Evolutionary conservation across 352 stramenopile species (phyloP).

Genomic region (Globisporangium echinulatum): DNA sequence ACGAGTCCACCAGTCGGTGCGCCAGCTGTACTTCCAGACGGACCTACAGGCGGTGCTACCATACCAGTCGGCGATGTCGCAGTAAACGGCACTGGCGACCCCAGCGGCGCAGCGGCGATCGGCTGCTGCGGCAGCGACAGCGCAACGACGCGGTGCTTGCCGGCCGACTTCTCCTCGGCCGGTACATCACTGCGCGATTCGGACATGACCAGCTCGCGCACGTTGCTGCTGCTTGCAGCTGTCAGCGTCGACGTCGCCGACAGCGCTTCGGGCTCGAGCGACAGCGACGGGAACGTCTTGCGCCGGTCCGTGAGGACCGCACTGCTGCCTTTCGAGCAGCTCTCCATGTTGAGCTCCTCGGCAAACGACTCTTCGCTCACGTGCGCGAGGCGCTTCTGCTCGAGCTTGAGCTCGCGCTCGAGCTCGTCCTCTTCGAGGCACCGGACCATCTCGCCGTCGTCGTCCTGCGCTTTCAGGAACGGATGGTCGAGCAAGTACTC

Average conservation of each 20-base stretch:
- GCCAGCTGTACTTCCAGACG: not conserved
- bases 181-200: conserved; percentile 11
- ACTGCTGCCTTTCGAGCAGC: conserved; percentile 42
- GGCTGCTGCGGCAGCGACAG: conserved; percentile 3
- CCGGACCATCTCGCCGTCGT: conserved; percentile 76
- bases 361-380: conserved; percentile 62
- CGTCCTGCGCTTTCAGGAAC: conserved; percentile 73
- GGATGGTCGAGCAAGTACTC: conserved; percentile 68
- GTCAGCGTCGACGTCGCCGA: conserved; percentile 21
- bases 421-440: conserved; percentile 66
- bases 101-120: not conserved
- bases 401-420: conserved; percentile 37
- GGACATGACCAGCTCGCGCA: not conserved
- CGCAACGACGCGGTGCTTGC: conserved; percentile 34
- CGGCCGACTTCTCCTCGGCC: conserved; percentile 46
- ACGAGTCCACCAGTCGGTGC: not conserved
- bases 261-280: conserved; percentile 44
- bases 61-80: no score
- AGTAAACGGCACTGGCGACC: no score
- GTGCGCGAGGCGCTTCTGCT: conserved; percentile 41
- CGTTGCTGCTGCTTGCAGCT: no score
- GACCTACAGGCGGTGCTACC: not conserved
- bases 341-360: conserved; percentile 72
- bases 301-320: conserved; percentile 26
- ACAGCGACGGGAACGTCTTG: conserved; percentile 51